Evolutionary conservation across 306 rosid genomes (phyloP).

Genomic region (Dalbergia cochinchinensis): DNA sequence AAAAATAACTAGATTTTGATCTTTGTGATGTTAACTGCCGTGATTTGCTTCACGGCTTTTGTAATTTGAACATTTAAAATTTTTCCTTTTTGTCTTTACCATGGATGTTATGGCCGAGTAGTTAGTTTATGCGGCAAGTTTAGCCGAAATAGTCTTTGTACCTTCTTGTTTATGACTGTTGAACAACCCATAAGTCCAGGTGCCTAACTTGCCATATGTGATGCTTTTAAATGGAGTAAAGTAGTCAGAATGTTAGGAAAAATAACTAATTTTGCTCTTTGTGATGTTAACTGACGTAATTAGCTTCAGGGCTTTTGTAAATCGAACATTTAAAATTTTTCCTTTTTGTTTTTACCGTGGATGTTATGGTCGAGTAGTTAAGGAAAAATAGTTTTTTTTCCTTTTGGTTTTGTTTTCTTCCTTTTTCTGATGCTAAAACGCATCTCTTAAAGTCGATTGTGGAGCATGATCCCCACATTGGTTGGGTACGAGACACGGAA

Average conservation of each 20-base stretch:
- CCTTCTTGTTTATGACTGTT: slow-evolving; percentile 4
- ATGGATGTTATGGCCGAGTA: background rate
- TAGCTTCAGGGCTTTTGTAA: background rate
- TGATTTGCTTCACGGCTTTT: background rate
- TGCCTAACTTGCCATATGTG: background rate
- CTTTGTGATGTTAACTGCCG: background rate
- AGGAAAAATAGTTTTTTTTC: too few relatives aligned
- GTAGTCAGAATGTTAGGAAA: background rate
- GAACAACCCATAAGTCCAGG: background rate
- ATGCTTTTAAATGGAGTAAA: background rate
- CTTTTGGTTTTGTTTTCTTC: background rate
- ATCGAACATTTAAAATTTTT: background rate
- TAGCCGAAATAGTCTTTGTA: background rate
- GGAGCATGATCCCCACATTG: slow-evolving; percentile 3
- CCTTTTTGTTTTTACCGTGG: background rate
- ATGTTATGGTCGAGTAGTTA: background rate
- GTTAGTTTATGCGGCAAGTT: background rate
- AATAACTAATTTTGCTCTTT: background rate
- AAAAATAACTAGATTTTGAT: background rate
- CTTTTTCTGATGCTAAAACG: background rate
- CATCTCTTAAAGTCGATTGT: background rate
- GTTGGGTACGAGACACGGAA: background rate
- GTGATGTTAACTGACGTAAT: background rate
- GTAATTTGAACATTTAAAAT: background rate
- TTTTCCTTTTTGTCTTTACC: background rate